Conservation (phyloP, 257 asterid genomes). For the Hygrophila difformis region DNA sequence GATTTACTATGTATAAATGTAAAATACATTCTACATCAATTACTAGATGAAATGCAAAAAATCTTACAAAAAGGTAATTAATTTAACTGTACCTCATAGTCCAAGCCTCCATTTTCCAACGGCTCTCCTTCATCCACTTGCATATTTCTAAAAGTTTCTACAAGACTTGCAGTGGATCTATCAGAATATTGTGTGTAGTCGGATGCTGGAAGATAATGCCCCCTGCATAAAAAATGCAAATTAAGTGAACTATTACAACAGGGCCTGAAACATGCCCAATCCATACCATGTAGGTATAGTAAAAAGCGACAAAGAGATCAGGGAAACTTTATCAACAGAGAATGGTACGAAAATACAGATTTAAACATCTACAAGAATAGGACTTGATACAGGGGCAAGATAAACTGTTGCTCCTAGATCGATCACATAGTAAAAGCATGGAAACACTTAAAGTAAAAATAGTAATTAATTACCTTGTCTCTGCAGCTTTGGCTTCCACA, state of each 20-base stretch:
- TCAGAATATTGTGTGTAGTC: slow-evolving; percentile 62
- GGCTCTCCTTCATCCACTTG: slow-evolving; percentile 61
- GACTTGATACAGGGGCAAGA: not conserved
- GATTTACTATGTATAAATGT: no score
- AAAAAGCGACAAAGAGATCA: slow-evolving; percentile 8
- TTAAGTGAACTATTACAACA: slow-evolving; percentile 9
- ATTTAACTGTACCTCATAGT: slow-evolving; percentile 58
- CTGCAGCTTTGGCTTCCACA: slow-evolving; percentile 75
- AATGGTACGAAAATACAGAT: no score
- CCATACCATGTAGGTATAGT: not conserved
- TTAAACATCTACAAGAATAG: not conserved
- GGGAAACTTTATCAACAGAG: no score
- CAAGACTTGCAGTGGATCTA: slow-evolving; percentile 79
- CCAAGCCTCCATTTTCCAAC: slow-evolving; percentile 73
- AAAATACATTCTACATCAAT: no score
- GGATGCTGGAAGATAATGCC: slow-evolving; percentile 59
- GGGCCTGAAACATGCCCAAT: slow-evolving; percentile 1
- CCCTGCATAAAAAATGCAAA: slow-evolving; percentile 40
- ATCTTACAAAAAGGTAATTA: slow-evolving; percentile 6
- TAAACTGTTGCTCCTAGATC: not conserved
- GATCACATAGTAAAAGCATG: slow-evolving; percentile 6
- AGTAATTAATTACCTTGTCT: slow-evolving; percentile 40
- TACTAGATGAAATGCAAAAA: not conserved
- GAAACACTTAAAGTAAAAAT: not conserved
- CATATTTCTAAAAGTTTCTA: slow-evolving; percentile 71